Conservation (phyloP, 768 basidiomycete species). For the Rossbeevera mucosa region DNA sequence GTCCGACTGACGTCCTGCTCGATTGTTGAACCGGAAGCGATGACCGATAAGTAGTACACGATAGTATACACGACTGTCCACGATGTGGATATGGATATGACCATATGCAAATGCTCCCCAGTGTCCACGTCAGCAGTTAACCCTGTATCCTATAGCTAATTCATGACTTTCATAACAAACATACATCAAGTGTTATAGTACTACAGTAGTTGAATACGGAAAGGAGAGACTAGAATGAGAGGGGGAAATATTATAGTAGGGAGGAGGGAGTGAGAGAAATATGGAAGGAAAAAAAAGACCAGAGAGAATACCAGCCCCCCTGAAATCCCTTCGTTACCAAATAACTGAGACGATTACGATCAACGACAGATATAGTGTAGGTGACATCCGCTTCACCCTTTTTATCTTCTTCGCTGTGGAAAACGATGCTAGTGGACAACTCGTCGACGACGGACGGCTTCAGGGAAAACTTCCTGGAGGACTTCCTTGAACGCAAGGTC, state of each 20-base stretch:
- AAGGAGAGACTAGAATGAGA: background rate
- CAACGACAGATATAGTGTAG: background rate
- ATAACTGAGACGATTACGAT: conserved; percentile 21
- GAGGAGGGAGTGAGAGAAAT: background rate
- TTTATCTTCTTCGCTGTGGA: conserved; percentile 5
- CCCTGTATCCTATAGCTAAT: background rate
- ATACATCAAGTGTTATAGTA: background rate
- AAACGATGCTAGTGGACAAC: background rate
- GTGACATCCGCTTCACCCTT: conserved; percentile 1
- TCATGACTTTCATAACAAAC: background rate
- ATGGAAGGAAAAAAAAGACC: conserved; percentile 4
- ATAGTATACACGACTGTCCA: background rate
- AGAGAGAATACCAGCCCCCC: conserved; percentile 16
- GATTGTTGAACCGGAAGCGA: background rate
- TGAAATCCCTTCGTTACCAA: conserved; percentile 13
- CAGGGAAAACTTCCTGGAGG: conserved; percentile 26
- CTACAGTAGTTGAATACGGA: background rate
- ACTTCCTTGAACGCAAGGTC: conserved; percentile 31
- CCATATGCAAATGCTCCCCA: too few species aligned
- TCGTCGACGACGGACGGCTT: conserved; percentile 20
- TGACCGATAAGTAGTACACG: background rate
- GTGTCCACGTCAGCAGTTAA: background rate
- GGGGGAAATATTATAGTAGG: background rate
- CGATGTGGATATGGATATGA: too few species aligned
- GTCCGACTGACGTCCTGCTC: background rate